A percentile compares a stretch with the other conserved stretches of the same genome.
These are phyloP conservation scores for Thalassiosira exigua DNA, from an alignment of 352 stramenopile genomes.

Conservation along the genomic window DNA sequence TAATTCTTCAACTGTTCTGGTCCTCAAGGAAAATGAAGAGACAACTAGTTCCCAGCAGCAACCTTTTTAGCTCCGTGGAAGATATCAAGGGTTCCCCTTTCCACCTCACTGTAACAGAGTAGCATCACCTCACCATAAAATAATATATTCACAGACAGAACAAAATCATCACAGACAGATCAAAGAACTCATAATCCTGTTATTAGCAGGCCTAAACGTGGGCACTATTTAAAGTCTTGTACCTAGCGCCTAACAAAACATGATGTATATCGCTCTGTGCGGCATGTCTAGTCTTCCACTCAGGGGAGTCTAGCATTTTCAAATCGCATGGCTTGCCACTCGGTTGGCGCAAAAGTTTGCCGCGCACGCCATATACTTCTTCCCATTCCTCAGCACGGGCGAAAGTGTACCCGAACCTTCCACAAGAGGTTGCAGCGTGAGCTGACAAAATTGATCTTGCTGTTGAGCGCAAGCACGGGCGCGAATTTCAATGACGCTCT, in stretches of 20 bases:
- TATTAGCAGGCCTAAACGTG: no score
- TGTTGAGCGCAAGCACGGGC: conserved; percentile 2
- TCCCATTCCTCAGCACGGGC: conserved; percentile 57
- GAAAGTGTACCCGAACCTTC: conserved; percentile 40
- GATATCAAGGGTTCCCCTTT: conserved; percentile 43
- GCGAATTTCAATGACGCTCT: conserved; percentile 54
- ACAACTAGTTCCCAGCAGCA: conserved; percentile 25
- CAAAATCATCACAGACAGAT: no score
- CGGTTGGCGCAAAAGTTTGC: conserved; percentile 72
- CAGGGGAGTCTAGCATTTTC: no score
- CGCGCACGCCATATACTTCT: conserved; percentile 70
- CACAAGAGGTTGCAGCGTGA: conserved; percentile 66
- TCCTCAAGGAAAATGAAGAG: conserved; percentile 24
- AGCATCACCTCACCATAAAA: no score
- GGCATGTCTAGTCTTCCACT: no score
- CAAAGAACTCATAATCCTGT: no score
- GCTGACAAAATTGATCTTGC: conserved; percentile 55
- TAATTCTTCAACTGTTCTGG: conserved; percentile 39
- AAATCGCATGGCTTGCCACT: conserved; percentile 26
- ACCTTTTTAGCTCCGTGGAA: conserved; percentile 35
- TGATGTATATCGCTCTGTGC: no score
- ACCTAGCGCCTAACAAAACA: no score
- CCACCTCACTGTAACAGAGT: conserved; percentile 22
- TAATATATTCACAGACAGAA: no score
- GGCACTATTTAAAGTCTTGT: no score